Evolutionary conservation across 2,329 filamentous ascomycete genomes (phyloP), one percentile per base, ranked within the genome.

Genomic region (Colletotrichum chlorophyti): DNA sequence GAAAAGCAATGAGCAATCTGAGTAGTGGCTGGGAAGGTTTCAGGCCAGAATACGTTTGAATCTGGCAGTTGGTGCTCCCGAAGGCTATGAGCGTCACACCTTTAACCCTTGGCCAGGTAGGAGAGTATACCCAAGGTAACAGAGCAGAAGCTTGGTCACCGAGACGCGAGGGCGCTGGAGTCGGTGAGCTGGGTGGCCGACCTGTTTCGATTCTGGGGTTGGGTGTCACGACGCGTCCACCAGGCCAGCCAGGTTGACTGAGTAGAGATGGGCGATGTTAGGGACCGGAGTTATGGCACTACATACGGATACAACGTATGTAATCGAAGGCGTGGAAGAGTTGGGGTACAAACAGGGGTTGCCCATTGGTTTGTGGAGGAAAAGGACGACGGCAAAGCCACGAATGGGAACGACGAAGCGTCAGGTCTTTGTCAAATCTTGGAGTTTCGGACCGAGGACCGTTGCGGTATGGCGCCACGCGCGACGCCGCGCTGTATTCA

Each of bases 361-460:
- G 17, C 23, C 47, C 15, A 58, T 58, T 58, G 58, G 58, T 38
- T 58, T 37, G 24, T 35, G 53, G 58, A 51, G 53, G 41, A 48
- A 47, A 38, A 38, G 34, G 21, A 38, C 15, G 34, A 17, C 23
- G 12, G 17, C 26, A 48, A 57, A 53, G 31, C 58, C 58, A 58
- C 58, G 58, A 60, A 60, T 60, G 21, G 29, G 37, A 47, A 27
- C 17, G 9, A 6, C n/a, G 27, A 23, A 14, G n/a, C 34, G 27
- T 40, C 52, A 52, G 47, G 59, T 60, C 46, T 60, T 58, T 23
- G n/a, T 35, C 46, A 34, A 46, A 46, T 58, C 47, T 60, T 62
- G 60, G 60, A 62, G 45, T 60, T 51, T 46, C 60, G 60, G 60
- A 60, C 60, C 60, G 60, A 50, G 23, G 45, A 60, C 49, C 60